These are phyloP conservation scores for Lactifluus volemus DNA, from an alignment of 768 basidiomycete genomes.

Conservation along the genomic window DNA sequence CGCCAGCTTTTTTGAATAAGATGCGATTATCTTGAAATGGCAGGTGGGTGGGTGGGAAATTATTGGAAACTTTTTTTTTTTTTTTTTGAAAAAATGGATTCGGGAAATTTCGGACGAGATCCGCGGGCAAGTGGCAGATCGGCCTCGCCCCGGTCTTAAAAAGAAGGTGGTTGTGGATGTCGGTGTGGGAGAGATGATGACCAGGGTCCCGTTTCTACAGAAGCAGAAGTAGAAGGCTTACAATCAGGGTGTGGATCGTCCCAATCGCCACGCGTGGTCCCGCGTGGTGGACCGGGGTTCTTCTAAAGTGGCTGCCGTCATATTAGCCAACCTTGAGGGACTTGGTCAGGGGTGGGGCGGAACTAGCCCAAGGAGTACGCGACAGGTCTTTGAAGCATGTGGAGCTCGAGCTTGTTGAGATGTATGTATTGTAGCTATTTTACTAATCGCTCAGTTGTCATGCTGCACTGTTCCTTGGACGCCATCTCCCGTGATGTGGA, in stretches of 20 bases:
- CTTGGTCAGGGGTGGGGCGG: no score
- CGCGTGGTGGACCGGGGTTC: neutral
- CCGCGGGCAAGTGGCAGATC: neutral
- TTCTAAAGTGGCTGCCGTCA: neutral
- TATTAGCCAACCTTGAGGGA: no score
- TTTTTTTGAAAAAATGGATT: no score
- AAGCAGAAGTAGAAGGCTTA: neutral
- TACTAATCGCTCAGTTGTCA: neutral
- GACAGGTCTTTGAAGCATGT: no score
- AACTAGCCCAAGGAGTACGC: no score
- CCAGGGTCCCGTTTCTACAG: neutral
- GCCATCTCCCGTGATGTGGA: neutral
- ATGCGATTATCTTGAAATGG: no score
- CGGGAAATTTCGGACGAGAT: neutral
- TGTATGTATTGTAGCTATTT: neutral
- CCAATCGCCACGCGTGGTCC: neutral
- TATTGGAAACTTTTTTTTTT: no score
- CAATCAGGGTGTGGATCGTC: neutral
- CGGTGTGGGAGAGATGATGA: neutral
- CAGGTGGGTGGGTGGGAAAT: no score
- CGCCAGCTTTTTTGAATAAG: no score
- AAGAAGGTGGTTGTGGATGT: neutral
- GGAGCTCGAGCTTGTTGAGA: neutral
- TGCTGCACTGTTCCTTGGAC: neutral
- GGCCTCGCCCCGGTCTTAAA: neutral